Conservation (phyloP, 2,329 filamentous ascomycete species). For the Apiospora kogelbergensis region DNA sequence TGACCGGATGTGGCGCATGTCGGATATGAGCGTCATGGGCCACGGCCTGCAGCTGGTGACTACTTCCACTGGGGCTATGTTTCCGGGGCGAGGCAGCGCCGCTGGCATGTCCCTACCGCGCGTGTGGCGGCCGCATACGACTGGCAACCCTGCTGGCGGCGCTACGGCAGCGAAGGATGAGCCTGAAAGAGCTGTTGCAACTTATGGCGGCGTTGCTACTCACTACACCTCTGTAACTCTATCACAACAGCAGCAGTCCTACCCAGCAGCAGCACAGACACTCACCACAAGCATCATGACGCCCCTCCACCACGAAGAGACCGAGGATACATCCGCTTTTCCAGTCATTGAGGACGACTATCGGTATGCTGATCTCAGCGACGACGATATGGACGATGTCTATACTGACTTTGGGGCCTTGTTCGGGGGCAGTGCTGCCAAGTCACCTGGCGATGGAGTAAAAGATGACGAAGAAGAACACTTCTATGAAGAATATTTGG, state of each 20-base stretch:
- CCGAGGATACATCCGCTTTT: conserved; percentile 48
- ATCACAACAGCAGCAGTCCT: background rate
- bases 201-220: background rate
- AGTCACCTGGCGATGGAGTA: conserved; percentile 22
- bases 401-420: conserved; percentile 56
- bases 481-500: conserved; percentile 54
- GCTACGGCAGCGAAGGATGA: background rate
- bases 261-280: background rate
- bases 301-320: conserved; percentile 28
- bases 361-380: conserved; percentile 38
- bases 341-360: conserved; percentile 46
- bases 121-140: conserved; percentile 29
- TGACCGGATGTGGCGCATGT: conserved; percentile 31
- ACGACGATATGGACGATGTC: conserved; percentile 49
- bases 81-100: conserved; percentile 23
- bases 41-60: conserved; percentile 35
- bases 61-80: conserved; percentile 27
- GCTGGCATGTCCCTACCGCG: conserved; percentile 20
- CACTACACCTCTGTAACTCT: background rate
- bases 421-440: conserved; percentile 38
- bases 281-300: conserved; percentile 12
- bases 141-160: conserved; percentile 14
- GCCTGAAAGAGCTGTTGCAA: no score
- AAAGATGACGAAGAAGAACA: conserved; percentile 33
- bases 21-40: conserved; percentile 34